These are phyloP conservation scores for Saccharomyces eubayanus DNA, from an alignment of 805 yeast species.

Conservation along the genomic window DNA sequence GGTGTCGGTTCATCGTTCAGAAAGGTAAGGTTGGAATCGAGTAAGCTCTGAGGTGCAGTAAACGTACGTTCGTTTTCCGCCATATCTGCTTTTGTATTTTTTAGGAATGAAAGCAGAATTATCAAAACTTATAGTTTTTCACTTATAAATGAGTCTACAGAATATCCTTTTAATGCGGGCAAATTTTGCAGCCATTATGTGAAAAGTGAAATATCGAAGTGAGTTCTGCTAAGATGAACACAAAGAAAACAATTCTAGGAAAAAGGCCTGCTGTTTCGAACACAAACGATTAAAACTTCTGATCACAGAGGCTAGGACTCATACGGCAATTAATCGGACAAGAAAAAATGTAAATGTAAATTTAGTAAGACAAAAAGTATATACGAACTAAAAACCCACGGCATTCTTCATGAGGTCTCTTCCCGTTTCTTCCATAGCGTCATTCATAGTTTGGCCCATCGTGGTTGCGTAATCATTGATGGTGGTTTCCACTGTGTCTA, in stretches of 20 bases:
- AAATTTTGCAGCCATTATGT: not conserved
- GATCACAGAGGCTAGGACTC: not conserved
- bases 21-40: conserved; percentile 16
- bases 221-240: not conserved
- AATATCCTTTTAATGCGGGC: not conserved
- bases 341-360: not conserved
- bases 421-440: conserved; percentile 42
- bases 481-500: conserved; percentile 46
- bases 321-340: not conserved
- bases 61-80: not conserved
- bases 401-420: conserved; percentile 44
- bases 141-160: not conserved
- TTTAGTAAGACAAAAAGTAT: not conserved
- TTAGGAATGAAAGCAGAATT: not conserved
- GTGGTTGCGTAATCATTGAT: conserved; percentile 50
- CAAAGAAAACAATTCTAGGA: not conserved
- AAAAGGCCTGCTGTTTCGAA: not conserved
- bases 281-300: not conserved
- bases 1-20: conserved; percentile 6
- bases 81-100: not conserved
- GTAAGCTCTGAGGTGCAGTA: conserved; percentile 4
- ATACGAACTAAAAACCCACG: conserved; percentile 38
- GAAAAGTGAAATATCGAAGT: not conserved
- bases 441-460: conserved; percentile 46
- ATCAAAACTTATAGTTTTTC: not conserved